Percentiles rank a stretch among this genome's conserved stretches.
These are phyloP conservation scores for Thuja plicata DNA, from an alignment of 83 land plant species.

Conservation along the genomic window DNA sequence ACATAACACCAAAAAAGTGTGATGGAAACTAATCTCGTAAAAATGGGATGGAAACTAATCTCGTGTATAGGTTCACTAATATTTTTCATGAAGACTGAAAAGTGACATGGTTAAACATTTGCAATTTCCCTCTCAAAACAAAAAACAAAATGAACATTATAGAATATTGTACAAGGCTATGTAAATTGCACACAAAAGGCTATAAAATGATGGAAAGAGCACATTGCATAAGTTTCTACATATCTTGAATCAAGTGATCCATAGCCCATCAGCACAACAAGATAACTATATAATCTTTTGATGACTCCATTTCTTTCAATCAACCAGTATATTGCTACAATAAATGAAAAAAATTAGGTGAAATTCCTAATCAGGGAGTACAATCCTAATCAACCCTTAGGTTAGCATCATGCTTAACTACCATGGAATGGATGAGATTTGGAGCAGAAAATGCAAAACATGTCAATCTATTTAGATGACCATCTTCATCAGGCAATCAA, in stretches of 20 bases:
- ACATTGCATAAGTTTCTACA: neutral
- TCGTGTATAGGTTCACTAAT: neutral
- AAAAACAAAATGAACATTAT: neutral
- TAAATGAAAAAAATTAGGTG: neutral
- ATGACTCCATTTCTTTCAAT: neutral
- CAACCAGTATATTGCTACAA: neutral
- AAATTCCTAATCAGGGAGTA: neutral
- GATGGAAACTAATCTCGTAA: neutral
- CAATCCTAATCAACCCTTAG: neutral
- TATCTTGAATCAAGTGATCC: neutral
- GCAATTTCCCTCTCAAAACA: neutral
- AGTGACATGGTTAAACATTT: neutral
- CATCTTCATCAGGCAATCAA: neutral
- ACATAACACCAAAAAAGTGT: neutral
- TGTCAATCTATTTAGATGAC: neutral
- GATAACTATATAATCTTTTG: neutral
- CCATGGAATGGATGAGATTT: neutral
- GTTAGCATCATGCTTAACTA: neutral
- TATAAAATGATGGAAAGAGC: neutral
- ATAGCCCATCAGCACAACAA: neutral
- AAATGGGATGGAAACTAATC: neutral
- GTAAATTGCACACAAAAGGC: neutral
- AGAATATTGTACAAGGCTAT: neutral
- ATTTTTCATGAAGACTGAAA: neutral
- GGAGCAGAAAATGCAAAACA: neutral